These are phyloP conservation scores for Paramecium octaurelia DNA, from an alignment of 73 alveolate species.

Conservation along the genomic window DNA sequence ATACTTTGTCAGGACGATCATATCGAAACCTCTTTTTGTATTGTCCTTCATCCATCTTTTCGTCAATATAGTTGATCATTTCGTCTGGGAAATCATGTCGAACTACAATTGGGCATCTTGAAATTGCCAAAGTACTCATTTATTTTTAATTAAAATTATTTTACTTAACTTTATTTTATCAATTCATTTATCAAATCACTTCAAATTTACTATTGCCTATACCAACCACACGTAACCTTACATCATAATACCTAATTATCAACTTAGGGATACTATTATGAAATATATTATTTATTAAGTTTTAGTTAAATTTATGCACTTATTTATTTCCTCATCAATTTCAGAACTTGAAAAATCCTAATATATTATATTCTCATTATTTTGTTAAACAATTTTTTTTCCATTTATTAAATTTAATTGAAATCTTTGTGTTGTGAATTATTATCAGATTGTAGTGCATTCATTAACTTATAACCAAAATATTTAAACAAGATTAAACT, in stretches of 20 bases:
- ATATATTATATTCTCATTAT: too few relatives aligned
- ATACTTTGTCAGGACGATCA: slow-evolving; percentile 33
- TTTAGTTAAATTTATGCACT: too few relatives aligned
- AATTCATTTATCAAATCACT: not conserved
- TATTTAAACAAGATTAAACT: too few relatives aligned
- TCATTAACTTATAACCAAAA: too few relatives aligned
- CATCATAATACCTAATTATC: not conserved
- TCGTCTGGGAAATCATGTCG: slow-evolving; percentile 50
- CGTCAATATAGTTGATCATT: slow-evolving; percentile 41
- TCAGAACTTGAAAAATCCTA: not conserved
- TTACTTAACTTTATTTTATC: not conserved
- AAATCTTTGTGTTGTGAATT: too few relatives aligned
- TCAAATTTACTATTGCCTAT: not conserved
- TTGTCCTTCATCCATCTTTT: slow-evolving; percentile 44
- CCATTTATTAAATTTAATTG: not conserved
- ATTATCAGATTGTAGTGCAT: too few relatives aligned
- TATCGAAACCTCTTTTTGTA: slow-evolving; percentile 35
- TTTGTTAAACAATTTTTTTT: too few relatives aligned
- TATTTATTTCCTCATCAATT: not conserved
- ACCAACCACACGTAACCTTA: not conserved
- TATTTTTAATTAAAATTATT: not conserved
- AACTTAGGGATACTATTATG: not conserved
- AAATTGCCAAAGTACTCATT: slow-evolving; percentile 23
- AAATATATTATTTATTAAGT: too few relatives aligned
- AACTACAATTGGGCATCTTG: slow-evolving; percentile 39